Evolutionary conservation across 2,329 filamentous ascomycete species (phyloP).

Genomic region (Zymoseptoria ardabiliae): DNA sequence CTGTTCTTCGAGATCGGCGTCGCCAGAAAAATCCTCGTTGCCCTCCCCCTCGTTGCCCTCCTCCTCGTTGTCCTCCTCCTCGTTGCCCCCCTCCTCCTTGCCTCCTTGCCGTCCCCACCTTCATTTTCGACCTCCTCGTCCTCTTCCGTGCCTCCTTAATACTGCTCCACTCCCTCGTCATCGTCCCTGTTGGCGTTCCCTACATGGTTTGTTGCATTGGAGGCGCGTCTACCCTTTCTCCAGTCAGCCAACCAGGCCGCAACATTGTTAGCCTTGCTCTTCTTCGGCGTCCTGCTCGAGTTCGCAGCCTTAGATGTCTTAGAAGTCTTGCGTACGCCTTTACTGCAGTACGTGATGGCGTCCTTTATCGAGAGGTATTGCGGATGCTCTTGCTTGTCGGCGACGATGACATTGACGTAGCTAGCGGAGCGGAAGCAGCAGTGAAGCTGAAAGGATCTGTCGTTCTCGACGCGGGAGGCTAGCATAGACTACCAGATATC

Average conservation of each 20-base stretch:
- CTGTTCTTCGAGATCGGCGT: constrained; percentile 94
- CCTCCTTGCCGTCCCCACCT: constrained; percentile 89
- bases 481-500: too few relatives aligned
- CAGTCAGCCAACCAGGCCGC: too few relatives aligned
- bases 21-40: constrained; percentile 93
- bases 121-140: constrained; percentile 34
- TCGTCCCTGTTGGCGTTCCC: too few relatives aligned
- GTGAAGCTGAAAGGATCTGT: constrained; percentile 27
- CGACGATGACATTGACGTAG: constrained; percentile 75
- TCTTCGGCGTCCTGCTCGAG: too few relatives aligned
- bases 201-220: too few relatives aligned
- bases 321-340: constrained; percentile 40
- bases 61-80: constrained; percentile 76
- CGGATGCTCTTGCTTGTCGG: constrained; percentile 72
- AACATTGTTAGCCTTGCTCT: too few relatives aligned
- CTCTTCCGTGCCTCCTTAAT: constrained; percentile 45
- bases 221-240: too few relatives aligned
- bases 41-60: constrained; percentile 73
- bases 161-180: constrained; percentile 38
- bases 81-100: constrained; percentile 75
- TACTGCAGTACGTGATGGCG: constrained; percentile 68
- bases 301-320: too few relatives aligned
- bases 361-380: constrained; percentile 69
- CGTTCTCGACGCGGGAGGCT: too few relatives aligned
- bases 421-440: constrained; percentile 67